Evolutionary conservation across 495 filamentous ascomycete species (phyloP), one percentile per base, ranked within the genome.

Genomic region (Bryoglossum gracile): DNA sequence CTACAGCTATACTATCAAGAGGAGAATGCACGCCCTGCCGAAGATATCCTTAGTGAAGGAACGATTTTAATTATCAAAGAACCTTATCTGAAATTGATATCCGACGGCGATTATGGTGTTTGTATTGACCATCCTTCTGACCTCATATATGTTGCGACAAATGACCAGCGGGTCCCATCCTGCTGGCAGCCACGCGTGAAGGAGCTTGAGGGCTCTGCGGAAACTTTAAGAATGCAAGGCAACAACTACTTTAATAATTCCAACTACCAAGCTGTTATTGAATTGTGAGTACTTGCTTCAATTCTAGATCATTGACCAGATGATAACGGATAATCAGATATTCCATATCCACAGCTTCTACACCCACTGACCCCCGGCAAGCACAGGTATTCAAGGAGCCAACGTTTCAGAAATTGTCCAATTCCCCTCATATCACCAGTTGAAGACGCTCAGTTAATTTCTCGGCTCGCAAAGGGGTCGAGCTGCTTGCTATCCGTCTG

Each of bases 301-400:
- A n/a, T n/a, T n/a, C n/a, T n/a, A n/a, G n/a, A n/a, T n/a, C n/a
- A n/a, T n/a, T n/a, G n/a, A n/a, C n/a, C n/a, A n/a, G n/a, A n/a
- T n/a, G n/a, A n/a, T n/a, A n/a, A n/a, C n/a, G n/a, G n/a, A n/a
- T n/a, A n/a, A n/a, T n/a, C n/a, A n/a, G n/a, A n/a, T n/a, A n/a
- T n/a, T n/a, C n/a, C n/a, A n/a, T n/a, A n/a, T n/a, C n/a, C n/a
- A n/a, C n/a, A n/a, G n/a, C n/a, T n/a, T n/a, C 46, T 22, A 41
- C 46, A 49, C 36, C 46, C 46, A 49, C 46, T 49, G 46, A 48
- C 6, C 46, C 26, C 46, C 34, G 9, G 30, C 44, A 47, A 47
- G 44, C 34, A 37, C 44, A 14, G 44, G 14, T 38, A 47, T 47
- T 47, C 44, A 47, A 47, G 30, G 44, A 47, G 44, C 44, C 32